Conservation (phyloP, 2,329 filamentous ascomycete species). For the Penicillium sp. region DNA sequence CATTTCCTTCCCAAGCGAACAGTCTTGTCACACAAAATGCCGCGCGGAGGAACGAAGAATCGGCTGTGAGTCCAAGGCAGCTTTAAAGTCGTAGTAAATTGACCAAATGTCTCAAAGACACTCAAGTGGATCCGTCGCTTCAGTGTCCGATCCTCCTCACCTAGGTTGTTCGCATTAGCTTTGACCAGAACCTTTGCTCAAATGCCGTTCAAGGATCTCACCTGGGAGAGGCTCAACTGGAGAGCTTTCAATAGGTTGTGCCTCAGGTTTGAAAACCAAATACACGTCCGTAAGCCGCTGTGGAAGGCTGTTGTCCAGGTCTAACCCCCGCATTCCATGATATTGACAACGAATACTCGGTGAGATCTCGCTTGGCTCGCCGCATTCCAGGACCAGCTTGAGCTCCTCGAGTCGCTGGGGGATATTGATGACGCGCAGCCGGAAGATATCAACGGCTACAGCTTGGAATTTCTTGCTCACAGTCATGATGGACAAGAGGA, state of each 20-base stretch:
- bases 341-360: background rate
- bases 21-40: background rate
- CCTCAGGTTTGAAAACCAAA: background rate
- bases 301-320: background rate
- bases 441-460: background rate
- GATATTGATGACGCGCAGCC: background rate
- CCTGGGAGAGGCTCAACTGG: background rate
- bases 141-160: background rate
- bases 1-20: background rate
- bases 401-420: background rate
- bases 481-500: background rate
- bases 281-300: background rate
- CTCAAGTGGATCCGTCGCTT: background rate
- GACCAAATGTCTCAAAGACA: background rate
- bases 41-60: background rate
- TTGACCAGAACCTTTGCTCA: background rate
- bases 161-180: background rate
- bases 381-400: constrained; percentile 1
- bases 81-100: constrained; percentile 1
- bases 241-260: background rate
- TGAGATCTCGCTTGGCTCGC: background rate
- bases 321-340: background rate
- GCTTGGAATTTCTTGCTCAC: constrained; percentile 1
- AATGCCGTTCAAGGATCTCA: background rate
- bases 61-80: background rate